These are phyloP conservation scores for Elaeis oleifera DNA, from an alignment of 202 grass and related monocot species.

Conservation along the genomic window DNA sequence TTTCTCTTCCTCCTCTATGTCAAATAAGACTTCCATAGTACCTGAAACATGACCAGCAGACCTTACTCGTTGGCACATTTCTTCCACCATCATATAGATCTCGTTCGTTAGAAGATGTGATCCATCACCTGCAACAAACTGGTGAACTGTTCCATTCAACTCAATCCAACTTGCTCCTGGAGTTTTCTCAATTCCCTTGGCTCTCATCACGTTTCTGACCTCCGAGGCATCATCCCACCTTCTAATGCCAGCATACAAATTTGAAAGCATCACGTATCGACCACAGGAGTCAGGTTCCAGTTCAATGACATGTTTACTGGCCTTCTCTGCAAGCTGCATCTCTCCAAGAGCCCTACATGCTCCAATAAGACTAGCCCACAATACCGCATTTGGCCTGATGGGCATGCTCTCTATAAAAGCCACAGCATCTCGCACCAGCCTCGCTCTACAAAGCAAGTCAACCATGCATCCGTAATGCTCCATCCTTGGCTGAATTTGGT, in stretches of 20 bases:
- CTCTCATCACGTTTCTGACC: constrained; percentile 9
- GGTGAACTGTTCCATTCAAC: constrained; percentile 12
- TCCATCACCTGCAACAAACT: constrained; percentile 11
- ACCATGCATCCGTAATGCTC: constrained; percentile 15
- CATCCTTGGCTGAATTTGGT: constrained; percentile 3
- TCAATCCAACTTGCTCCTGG: constrained; percentile 20
- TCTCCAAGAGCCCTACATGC: constrained; percentile 10
- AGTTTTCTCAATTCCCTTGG: constrained; percentile 8
- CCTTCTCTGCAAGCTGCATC: not conserved
- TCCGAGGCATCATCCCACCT: constrained; percentile 10
- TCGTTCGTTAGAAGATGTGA: not conserved
- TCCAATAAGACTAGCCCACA: constrained; percentile 11
- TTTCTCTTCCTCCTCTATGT: constrained; percentile 17
- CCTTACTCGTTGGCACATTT: constrained; percentile 5
- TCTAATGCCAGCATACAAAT: constrained; percentile 7
- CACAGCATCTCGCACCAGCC: constrained; percentile 4
- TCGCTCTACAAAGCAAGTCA: constrained; percentile 9
- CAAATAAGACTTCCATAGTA: constrained; percentile 1
- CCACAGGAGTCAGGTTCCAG: constrained; percentile 10
- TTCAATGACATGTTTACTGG: constrained; percentile 1
- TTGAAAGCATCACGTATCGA: constrained; percentile 13
- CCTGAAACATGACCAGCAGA: constrained; percentile 1
- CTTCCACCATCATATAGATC: constrained; percentile 16
- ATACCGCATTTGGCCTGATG: constrained; percentile 4
- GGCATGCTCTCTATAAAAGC: constrained; percentile 7